These are phyloP conservation scores for Leccinum fibrillosum DNA, from an alignment of 768 basidiomycete species.

Conservation along the genomic window DNA sequence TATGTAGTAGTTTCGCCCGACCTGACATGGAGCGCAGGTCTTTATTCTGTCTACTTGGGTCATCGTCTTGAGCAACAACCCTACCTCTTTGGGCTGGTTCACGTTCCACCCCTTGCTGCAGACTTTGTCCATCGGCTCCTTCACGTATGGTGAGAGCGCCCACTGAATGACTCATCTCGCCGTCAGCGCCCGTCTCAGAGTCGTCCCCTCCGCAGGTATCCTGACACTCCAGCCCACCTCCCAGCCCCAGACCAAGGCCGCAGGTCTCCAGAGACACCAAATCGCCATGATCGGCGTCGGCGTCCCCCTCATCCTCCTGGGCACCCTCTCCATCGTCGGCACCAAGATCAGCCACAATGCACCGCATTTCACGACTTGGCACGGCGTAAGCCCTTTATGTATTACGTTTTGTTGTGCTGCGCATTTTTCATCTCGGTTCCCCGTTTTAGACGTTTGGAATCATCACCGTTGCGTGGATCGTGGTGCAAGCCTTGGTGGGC, in stretches of 20 bases:
- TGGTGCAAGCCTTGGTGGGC: slow-evolving; percentile 59
- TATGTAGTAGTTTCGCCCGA: not conserved
- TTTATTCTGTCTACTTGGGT: slow-evolving; percentile 44
- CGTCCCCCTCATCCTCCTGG: slow-evolving; percentile 55
- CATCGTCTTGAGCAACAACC: slow-evolving; percentile 43
- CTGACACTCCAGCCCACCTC: slow-evolving; percentile 74
- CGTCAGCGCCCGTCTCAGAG: not conserved
- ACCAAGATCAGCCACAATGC: slow-evolving; percentile 54
- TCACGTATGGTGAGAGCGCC: slow-evolving; percentile 55
- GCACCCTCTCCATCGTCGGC: slow-evolving; percentile 57
- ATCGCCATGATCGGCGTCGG: slow-evolving; percentile 52
- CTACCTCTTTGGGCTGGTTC: slow-evolving; percentile 54
- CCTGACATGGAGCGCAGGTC: slow-evolving; percentile 29
- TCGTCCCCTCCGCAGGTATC: slow-evolving; percentile 46
- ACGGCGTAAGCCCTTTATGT: slow-evolving; percentile 50
- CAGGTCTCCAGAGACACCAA: slow-evolving; percentile 71
- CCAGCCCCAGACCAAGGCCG: slow-evolving; percentile 59
- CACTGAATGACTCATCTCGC: not conserved
- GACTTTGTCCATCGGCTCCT: slow-evolving; percentile 48
- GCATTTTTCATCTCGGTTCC: not conserved
- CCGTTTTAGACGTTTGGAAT: slow-evolving; percentile 56
- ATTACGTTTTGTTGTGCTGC: not conserved
- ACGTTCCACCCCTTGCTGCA: slow-evolving; percentile 65
- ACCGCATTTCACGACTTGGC: slow-evolving; percentile 70
- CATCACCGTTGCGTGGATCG: slow-evolving; percentile 57